These are phyloP conservation scores for Biscutella laevigata DNA, from an alignment of 441 rosid species.

Conservation along the genomic window DNA sequence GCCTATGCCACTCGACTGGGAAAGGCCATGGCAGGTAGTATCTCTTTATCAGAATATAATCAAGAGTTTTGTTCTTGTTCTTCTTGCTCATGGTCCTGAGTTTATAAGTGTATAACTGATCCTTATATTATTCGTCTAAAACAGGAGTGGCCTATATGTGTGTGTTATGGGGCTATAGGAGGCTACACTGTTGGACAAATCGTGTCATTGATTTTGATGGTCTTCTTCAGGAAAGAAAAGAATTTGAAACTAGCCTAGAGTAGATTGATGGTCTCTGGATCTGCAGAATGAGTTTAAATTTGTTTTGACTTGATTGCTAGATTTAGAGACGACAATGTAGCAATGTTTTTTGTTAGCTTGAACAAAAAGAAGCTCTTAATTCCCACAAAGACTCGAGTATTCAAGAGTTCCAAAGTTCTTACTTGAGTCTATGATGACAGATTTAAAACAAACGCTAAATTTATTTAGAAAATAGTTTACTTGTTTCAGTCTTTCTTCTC, in stretches of 20 bases:
- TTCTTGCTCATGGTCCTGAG: not conserved
- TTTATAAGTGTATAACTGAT: not conserved
- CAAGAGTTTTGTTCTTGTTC: not conserved
- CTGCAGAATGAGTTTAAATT: not conserved
- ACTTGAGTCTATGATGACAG: not conserved
- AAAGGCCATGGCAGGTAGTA: constrained; percentile 81
- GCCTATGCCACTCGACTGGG: constrained; percentile 99
- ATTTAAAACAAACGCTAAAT: too few species aligned
- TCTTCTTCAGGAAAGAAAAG: constrained; percentile 17
- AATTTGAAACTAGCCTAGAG: constrained; percentile 21
- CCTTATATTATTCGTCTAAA: not conserved
- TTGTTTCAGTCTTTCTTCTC: too few species aligned
- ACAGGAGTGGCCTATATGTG: constrained; percentile 90
- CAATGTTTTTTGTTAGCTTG: constrained; percentile 2
- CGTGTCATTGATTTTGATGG: constrained; percentile 35
- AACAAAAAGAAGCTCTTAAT: not conserved
- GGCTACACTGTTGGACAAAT: constrained; percentile 51
- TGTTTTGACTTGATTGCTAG: constrained; percentile 9
- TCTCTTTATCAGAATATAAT: not conserved
- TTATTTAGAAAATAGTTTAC: too few species aligned
- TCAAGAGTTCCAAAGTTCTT: not conserved
- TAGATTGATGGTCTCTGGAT: not conserved
- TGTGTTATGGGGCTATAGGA: constrained; percentile 58
- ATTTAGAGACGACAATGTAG: not conserved
- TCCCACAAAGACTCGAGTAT: not conserved